Evolutionary conservation across 352 stramenopile genomes (phyloP), one percentile per base, ranked within the genome.

Genomic region (Globisporangium lucens): DNA sequence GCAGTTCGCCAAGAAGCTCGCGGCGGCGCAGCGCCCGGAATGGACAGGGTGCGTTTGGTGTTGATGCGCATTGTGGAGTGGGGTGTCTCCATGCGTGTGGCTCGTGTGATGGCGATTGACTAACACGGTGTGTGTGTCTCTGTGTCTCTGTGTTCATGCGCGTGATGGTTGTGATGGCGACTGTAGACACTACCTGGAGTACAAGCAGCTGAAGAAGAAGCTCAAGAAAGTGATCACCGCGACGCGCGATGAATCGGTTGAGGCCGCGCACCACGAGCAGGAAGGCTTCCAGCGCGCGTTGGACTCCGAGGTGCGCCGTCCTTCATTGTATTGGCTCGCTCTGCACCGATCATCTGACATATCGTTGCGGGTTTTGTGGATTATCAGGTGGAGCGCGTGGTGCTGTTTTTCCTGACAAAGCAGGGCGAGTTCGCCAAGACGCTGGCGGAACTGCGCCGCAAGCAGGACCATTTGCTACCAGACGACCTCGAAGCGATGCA

Each of bases 161-260:
- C 17, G 33, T 33, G 15, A 29, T 7, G 49, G 15, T 24, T 33
- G 24, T 65, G 22, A 10, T 24, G 52, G 8, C 10, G 36, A 22
- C 57, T 27, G 56, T 52, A 93, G 87, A 2, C 89, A 96, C 70
- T 96, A 96, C 72, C 74, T 96, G 43, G 85, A 96, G 78, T 96
- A 96, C 85, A 95, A 95, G 70, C 84, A 95, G 61, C 78, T 96
- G 17, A 96, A 96, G 82, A 95, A 93, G 75, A 82, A 85, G 53
- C 76, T 96, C 51, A 92, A 93, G 57, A 80, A 85, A 33, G 79
- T 94, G 65, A 72, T 80, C 51, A 70, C 73, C n/a, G 82, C 83
- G 20, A 70, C 77, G 22, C 76, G 66, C 12, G 75, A 83, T 5
- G 74, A 87, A 35, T 70, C 69, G 9, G 20, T 33, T 15, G 46